Conservation (phyloP, 805 yeast genomes). For the Candida glaebosa region DNA sequence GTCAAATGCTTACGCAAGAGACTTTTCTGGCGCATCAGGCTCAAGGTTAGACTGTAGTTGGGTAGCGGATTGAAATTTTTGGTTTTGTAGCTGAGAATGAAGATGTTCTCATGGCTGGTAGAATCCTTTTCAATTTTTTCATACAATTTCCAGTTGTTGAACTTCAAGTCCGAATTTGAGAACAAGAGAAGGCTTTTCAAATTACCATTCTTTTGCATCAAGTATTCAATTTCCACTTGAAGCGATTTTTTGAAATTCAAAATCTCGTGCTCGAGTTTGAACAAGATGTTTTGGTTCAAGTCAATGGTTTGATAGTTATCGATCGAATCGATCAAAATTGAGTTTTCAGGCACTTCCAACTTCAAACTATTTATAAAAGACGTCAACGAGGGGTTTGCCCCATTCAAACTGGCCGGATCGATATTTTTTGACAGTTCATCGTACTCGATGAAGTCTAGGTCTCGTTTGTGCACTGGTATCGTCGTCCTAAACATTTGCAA, state of each 20-base stretch:
- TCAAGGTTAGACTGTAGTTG: conserved; percentile 25
- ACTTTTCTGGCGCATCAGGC: conserved; percentile 18
- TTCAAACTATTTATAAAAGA: conserved; percentile 14
- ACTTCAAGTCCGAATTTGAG: conserved; percentile 22
- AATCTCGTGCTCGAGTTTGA: conserved; percentile 25
- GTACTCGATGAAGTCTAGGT: conserved; percentile 30
- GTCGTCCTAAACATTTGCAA: conserved; percentile 24
- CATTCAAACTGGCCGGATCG: conserved; percentile 14
- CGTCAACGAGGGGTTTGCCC: background rate
- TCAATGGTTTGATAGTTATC: conserved; percentile 24
- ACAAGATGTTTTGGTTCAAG: conserved; percentile 14
- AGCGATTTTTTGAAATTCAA: conserved; percentile 24
- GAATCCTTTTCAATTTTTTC: conserved; percentile 15
- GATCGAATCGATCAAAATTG: conserved; percentile 26
- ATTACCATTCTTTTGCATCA: conserved; percentile 18
- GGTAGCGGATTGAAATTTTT: conserved; percentile 35
- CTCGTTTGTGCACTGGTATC: conserved; percentile 32
- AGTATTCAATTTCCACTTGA: conserved; percentile 27
- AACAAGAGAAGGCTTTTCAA: conserved; percentile 18
- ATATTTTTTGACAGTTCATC: conserved; percentile 16
- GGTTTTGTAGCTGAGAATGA: conserved; percentile 23
- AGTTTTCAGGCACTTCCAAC: conserved; percentile 20
- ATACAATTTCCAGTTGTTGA: conserved; percentile 30
- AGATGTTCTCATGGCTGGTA: conserved; percentile 5
- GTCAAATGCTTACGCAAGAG: conserved; percentile 29